Base-by-base conservation (phyloP, 2,329 filamentous ascomycete species). In the Lachnellula willkommii region DNA sequence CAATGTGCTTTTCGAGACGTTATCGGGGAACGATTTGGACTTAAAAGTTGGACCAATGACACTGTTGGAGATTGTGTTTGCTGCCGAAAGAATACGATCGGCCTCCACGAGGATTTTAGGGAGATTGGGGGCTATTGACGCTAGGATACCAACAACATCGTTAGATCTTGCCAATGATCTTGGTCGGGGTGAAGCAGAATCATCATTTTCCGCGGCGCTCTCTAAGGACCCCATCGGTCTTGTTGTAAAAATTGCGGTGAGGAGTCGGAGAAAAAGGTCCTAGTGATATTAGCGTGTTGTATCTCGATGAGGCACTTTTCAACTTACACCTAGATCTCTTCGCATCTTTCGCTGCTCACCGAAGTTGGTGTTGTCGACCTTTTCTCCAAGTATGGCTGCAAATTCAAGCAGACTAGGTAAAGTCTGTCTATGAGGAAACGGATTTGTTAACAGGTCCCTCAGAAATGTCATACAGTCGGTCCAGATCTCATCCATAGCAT, bases 401-500 rank as follows among this genome's bases (percentile, higher is more conserved):
- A 97, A 96, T 65, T 95, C 89, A 12, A 99, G 76, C 46, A 99
- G 75, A 51, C 87, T 85, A 6, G 94, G 89, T 40, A 99, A 73
- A 7, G 92, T 93, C 68, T 96, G 92, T 54, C 94, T 81, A 73
- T 99, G 93, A 2, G 94, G 94, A 66, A 99, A 90, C 1, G 94
- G 95, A 67, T 99, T 99, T 24, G 87, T 85, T 28, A 99, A 78
- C 28, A 99, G 81, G 69, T 99, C 95, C 60, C 85, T 88, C 58
- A 97, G 72, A 71, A 99, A 99, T 0, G 87, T 83, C 66, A 92
- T 90, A 70, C 93, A 99, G 69, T 99, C 93, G 42, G 85, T 80
- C 94, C 94, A 99, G 49, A 99, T 96, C 72, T 99, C 94, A 66
- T 99, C 94, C 81, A 96, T 93, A 15, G 94, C 89, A 74, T 99